phyloP scores from a whole-genome alignment of 2,329 filamentous ascomycete species.

The Microascus cirrosus region DNA sequence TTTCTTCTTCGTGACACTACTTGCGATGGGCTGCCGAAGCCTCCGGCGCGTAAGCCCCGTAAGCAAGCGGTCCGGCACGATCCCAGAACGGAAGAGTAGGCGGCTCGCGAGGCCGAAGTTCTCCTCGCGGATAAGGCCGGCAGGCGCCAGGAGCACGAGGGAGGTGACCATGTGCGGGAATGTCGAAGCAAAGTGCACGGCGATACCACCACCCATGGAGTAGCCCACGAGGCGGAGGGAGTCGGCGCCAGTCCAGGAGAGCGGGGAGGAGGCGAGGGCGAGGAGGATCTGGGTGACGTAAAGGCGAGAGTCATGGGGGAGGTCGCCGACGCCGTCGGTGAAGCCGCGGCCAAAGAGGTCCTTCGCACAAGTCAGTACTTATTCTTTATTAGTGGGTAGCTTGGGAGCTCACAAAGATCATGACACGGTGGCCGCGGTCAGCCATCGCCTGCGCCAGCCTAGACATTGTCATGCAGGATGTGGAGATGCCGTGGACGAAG shows the following conservation, averaged over 20 bases:
- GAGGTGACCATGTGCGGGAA: conserved; percentile 60
- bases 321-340: conserved; percentile 50
- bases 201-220: conserved; percentile 71
- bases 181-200: conserved; percentile 59
- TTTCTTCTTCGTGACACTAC: conserved; percentile 15
- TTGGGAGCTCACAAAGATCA: conserved; percentile 54
- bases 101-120: conserved; percentile 38
- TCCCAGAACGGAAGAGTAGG: conserved; percentile 41
- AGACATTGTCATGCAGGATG: conserved; percentile 62
- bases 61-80: conserved; percentile 41
- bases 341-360: conserved; percentile 61
- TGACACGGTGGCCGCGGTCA: conserved; percentile 61
- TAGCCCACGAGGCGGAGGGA: conserved; percentile 65
- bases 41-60: conserved; percentile 33
- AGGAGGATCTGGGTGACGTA: conserved; percentile 64
- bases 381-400: not conserved
- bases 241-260: conserved; percentile 51
- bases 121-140: conserved; percentile 55
- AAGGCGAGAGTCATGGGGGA: conserved; percentile 62
- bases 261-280: conserved; percentile 55
- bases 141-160: conserved; percentile 67
- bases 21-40: conserved; percentile 38
- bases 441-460: conserved; percentile 57
- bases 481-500: conserved; percentile 75
- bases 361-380: conserved; percentile 18